Base-by-base conservation (phyloP, 441 rosid genomes). In the Populus hybrid region DNA sequence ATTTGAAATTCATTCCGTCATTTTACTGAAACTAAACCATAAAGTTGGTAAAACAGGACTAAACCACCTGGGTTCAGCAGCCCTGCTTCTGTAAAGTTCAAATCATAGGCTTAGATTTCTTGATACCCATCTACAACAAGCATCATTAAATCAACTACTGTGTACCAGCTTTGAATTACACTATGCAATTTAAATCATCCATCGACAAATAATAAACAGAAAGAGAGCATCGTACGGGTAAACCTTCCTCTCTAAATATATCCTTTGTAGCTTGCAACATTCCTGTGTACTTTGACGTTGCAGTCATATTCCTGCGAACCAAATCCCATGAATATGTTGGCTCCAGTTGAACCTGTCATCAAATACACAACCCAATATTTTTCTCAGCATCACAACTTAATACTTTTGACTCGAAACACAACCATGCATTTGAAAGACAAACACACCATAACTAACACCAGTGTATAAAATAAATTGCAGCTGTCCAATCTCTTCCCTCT, bases 221-320 rank as follows among this genome's bases (percentile, higher is more conserved):
- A 72, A 34, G 35, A 36, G 23, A 12, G 19, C 75, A 82, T 73
- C 90, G 16, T 85, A 95, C 99, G 88, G 86, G 84, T 40, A 95
- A 84, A 75, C 99, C 97, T 89, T 95, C 99, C 81, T 95, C 99
- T 84, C 91, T 87, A 64, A 89, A 90, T 36, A 95, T 95, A 75
- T 95, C 97, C 88, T 83, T 95, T 7, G 97, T 81, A 18, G 99
- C 99, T 80, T 95, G 99, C 38, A 89, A 34, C 90, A 91, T 85
- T 72, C 99, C 98, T 21, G 93, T 94, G 83, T 94, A 95, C 84
- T 94, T 95, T 14, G 99, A 90, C 50, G 90, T 77, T 75, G 76
- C 83, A 28, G 77, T 24, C 78, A 86, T 64, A 79, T 87, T 86
- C 78, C 84, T 85, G 23, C 85, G 87, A 42, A 85, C 80, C 83